These are phyloP conservation scores for Neonectria coccinea DNA, from an alignment of 2,329 filamentous ascomycete species.

Conservation along the genomic window DNA sequence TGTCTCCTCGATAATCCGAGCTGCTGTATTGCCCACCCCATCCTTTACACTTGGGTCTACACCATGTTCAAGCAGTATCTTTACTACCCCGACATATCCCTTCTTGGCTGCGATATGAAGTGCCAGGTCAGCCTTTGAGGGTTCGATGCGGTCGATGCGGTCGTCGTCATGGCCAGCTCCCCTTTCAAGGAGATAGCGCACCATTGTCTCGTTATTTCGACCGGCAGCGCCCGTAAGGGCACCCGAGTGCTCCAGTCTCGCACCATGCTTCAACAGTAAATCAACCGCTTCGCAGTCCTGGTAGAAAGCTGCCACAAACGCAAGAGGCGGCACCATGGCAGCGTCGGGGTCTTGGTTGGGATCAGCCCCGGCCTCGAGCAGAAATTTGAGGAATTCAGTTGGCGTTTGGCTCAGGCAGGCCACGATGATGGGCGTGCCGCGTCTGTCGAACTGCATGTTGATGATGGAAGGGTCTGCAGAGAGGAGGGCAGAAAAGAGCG, in stretches of 20 bases:
- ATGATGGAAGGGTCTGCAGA: constrained; percentile 20
- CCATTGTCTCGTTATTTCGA: neutral
- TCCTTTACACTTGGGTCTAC: neutral
- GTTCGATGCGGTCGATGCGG: neutral
- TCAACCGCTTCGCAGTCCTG: neutral
- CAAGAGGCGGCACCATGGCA: neutral
- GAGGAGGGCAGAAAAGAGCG: constrained; percentile 23
- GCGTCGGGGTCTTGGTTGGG: constrained; percentile 22
- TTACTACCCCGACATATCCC: neutral
- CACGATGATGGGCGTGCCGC: constrained; percentile 27
- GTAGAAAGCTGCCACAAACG: constrained; percentile 14
- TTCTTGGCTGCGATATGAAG: constrained; percentile 7
- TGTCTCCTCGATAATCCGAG: neutral
- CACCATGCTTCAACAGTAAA: constrained; percentile 4
- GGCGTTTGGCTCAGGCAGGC: constrained; percentile 27
- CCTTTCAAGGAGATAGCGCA: neutral
- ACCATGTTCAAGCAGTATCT: constrained; percentile 7
- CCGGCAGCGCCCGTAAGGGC: constrained; percentile 2
- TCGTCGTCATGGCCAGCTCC: neutral
- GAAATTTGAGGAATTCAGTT: constrained; percentile 19
- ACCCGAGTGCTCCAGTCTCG: constrained; percentile 7
- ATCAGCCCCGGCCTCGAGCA: constrained; percentile 31
- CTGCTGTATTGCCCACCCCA: neutral
- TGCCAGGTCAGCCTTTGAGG: neutral
- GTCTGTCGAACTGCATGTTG: constrained; percentile 26